These are phyloP conservation scores for Aspergillus japonicus DNA, from an alignment of 2,329 filamentous ascomycete genomes.

Conservation along the genomic window DNA sequence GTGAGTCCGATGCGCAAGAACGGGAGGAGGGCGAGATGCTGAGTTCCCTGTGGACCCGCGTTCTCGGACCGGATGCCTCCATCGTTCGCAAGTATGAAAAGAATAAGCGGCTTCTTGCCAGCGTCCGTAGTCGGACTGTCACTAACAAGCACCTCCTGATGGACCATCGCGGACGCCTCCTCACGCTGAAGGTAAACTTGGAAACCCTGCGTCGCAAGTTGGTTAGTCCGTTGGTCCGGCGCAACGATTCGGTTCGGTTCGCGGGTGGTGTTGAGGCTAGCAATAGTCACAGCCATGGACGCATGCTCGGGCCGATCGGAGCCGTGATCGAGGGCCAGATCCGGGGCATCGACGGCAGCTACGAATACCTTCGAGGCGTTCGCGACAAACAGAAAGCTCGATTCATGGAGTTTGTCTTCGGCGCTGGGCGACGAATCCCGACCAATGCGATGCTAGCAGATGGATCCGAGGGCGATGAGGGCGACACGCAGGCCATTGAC, in stretches of 20 bases:
- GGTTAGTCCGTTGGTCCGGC: constrained; percentile 77
- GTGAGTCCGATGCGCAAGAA: constrained; percentile 79
- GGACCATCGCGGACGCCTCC: constrained; percentile 79
- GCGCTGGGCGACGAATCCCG: constrained; percentile 40
- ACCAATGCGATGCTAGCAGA: constrained; percentile 26
- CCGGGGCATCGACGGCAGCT: constrained; percentile 74
- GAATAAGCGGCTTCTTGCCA: constrained; percentile 75
- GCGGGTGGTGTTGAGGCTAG: constrained; percentile 29
- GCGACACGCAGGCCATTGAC: constrained; percentile 16
- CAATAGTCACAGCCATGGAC: constrained; percentile 48
- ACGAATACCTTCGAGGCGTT: constrained; percentile 72
- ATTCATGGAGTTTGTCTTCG: constrained; percentile 77
- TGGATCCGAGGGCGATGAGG: constrained; percentile 16
- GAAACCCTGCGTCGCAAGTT: constrained; percentile 81
- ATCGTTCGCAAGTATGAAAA: constrained; percentile 87
- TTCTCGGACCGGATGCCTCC: constrained; percentile 72
- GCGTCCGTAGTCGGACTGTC: constrained; percentile 78
- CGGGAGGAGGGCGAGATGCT: constrained; percentile 77
- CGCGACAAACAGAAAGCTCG: constrained; percentile 78
- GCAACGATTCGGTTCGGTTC: constrained; percentile 54
- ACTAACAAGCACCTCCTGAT: constrained; percentile 83
- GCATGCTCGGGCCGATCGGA: constrained; percentile 54
- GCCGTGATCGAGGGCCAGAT: constrained; percentile 77
- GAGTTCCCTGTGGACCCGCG: constrained; percentile 78
- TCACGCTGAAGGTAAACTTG: constrained; percentile 80